A percentile compares a stretch with the other conserved stretches of the same genome.
Conservation (phyloP, 2,329 filamentous ascomycete genomes). For the Colletotrichum viniferum region DNA sequence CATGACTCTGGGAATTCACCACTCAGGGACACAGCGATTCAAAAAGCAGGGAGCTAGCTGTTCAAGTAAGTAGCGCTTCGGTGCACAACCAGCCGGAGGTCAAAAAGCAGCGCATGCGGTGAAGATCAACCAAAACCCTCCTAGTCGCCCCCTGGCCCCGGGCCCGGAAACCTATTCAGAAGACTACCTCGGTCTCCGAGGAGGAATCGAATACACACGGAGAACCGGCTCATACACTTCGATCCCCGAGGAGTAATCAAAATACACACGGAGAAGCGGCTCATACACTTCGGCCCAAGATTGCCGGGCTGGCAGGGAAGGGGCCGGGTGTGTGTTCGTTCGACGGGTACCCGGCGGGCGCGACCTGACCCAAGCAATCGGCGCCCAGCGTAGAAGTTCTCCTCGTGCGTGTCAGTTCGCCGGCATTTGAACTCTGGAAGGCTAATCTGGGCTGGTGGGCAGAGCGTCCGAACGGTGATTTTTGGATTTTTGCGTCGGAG, state of each 20-base stretch:
- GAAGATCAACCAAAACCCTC: not conserved
- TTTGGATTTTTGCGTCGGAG: not conserved
- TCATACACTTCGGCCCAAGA: not conserved
- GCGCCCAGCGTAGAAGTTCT: not conserved
- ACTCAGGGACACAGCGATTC: not conserved
- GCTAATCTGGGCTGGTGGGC: not conserved
- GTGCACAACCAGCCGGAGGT: not conserved
- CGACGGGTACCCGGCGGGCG: not conserved
- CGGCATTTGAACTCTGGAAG: not conserved
- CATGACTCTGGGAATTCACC: not conserved
- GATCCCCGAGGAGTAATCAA: not conserved
- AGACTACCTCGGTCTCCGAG: not conserved
- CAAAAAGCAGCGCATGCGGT: not conserved
- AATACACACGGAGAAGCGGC: not conserved
- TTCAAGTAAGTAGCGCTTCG: not conserved
- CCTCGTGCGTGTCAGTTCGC: not conserved
- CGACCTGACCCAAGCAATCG: not conserved
- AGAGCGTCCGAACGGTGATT: conserved; percentile 3
- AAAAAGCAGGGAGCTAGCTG: not conserved
- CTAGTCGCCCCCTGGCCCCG: not conserved
- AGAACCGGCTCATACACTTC: not conserved
- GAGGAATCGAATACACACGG: not conserved
- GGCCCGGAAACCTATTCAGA: not conserved
- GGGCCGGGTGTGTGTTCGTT: not conserved
- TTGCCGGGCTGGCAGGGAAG: not conserved